phyloP scores from a whole-genome alignment of 805 yeast species.

The Cyberlindnera mycetangii region DNA sequence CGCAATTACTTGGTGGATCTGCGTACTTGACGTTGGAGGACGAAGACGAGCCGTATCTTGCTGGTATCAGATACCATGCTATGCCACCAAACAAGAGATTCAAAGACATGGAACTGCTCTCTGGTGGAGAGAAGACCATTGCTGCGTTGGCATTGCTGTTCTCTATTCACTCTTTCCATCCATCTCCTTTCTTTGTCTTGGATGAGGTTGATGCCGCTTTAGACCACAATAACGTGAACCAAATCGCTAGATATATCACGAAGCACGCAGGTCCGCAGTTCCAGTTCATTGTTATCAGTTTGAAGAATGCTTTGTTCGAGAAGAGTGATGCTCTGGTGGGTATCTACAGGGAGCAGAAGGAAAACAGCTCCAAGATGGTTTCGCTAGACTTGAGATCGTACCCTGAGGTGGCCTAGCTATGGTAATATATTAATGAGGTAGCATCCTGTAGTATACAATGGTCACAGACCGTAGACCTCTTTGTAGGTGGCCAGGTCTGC shows the following conservation, averaged over 20 bases:
- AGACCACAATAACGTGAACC: slow-evolving; percentile 82
- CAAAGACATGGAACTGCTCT: slow-evolving; percentile 84
- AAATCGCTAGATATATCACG: slow-evolving; percentile 81
- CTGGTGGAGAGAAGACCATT: slow-evolving; percentile 96
- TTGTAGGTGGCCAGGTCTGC: slow-evolving; percentile 26
- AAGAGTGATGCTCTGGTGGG: slow-evolving; percentile 90
- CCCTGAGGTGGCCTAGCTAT: slow-evolving; percentile 32
- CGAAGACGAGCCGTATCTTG: slow-evolving; percentile 82
- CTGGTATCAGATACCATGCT: slow-evolving; percentile 86
- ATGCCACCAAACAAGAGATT: slow-evolving; percentile 96
- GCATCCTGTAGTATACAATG: too few species aligned
- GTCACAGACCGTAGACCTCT: slow-evolving; percentile 14
- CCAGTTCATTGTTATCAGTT: slow-evolving; percentile 90
- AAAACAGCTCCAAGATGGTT: slow-evolving; percentile 69
- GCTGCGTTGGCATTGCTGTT: slow-evolving; percentile 93
- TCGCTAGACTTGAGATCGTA: slow-evolving; percentile 70
- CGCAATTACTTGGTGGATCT: slow-evolving; percentile 83
- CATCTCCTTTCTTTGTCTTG: slow-evolving; percentile 92
- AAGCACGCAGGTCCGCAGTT: slow-evolving; percentile 71
- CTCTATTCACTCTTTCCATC: slow-evolving; percentile 86
- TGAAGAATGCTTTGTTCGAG: slow-evolving; percentile 84
- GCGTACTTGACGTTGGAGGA: slow-evolving; percentile 86
- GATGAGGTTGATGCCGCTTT: slow-evolving; percentile 99
- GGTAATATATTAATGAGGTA: neutral
- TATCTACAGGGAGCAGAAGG: slow-evolving; percentile 76